Conservation (phyloP, 345 rosid genomes). For the Arabidopsis arenosa region DNA sequence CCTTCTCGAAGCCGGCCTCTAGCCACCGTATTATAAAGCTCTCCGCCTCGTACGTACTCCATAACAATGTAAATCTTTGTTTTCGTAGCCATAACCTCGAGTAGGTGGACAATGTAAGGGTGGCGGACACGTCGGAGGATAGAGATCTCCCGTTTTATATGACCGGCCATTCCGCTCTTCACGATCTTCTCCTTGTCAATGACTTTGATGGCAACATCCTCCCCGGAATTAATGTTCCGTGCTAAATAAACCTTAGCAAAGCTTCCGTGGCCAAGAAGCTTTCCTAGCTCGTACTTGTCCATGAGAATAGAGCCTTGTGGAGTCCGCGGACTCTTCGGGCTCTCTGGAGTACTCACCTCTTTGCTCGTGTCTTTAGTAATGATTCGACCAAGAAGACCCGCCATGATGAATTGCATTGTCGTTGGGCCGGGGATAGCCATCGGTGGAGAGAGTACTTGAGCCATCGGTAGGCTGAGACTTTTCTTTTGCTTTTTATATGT, state of each 20-base stretch:
- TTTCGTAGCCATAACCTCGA: conserved; percentile 85
- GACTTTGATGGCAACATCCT: conserved; percentile 86
- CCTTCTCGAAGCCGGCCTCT: conserved; percentile 76
- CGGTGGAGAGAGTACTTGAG: conserved; percentile 40
- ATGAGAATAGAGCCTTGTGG: conserved; percentile 52
- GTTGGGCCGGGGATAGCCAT: conserved; percentile 17
- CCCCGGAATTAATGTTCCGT: conserved; percentile 58
- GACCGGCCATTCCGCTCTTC: conserved; percentile 53
- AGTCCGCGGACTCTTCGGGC: conserved; percentile 40
- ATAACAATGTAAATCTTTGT: conserved; percentile 85
- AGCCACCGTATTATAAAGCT: conserved; percentile 72
- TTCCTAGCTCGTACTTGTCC: conserved; percentile 86
- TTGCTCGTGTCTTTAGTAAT: conserved; percentile 29
- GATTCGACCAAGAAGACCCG: conserved; percentile 33
- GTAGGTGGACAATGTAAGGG: conserved; percentile 67
- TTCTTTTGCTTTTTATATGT: background rate
- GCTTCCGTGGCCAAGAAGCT: conserved; percentile 92
- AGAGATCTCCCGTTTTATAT: conserved; percentile 90
- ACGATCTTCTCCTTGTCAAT: conserved; percentile 73
- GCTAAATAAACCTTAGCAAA: conserved; percentile 92
- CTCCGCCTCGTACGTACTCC: conserved; percentile 92
- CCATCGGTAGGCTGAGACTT: conserved; percentile 23
- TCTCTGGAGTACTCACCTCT: conserved; percentile 28
- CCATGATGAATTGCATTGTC: conserved; percentile 40
- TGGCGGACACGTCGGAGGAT: conserved; percentile 80